Percentiles rank a stretch among this genome's conserved stretches.
Conservation (phyloP, 805 yeast genomes). For the Torulaspora indica region DNA sequence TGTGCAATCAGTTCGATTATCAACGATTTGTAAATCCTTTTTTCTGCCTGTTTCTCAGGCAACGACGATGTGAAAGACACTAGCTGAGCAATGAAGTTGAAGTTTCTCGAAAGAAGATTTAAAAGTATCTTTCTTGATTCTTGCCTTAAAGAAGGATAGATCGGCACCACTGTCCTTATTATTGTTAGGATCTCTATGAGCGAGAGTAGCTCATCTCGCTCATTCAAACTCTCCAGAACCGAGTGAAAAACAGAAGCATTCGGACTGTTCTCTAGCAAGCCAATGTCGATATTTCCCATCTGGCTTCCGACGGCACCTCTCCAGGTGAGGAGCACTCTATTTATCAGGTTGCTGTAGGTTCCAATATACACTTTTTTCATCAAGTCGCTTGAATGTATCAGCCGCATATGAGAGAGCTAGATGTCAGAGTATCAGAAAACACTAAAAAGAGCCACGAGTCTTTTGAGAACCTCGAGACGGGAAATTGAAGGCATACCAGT, state of each 20-base stretch:
- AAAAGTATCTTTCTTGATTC: slow-evolving; percentile 7
- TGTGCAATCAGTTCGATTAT: slow-evolving; percentile 14
- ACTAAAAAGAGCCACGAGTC: too few species aligned
- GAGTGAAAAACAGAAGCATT: slow-evolving; percentile 7
- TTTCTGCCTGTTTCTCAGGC: slow-evolving; percentile 14
- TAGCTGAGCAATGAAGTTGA: slow-evolving; percentile 21
- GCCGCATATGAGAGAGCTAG: background rate
- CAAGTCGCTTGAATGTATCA: background rate
- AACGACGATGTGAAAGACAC: slow-evolving; percentile 16
- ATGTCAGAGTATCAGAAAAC: too few species aligned
- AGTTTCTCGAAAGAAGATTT: slow-evolving; percentile 13
- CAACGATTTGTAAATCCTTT: slow-evolving; percentile 14
- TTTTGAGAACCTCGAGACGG: too few species aligned
- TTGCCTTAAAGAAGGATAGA: slow-evolving; percentile 24
- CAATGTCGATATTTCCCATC: slow-evolving; percentile 3
- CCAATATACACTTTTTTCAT: background rate
- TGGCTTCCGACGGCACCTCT: background rate
- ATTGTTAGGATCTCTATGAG: slow-evolving; percentile 8
- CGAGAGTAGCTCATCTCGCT: slow-evolving; percentile 3
- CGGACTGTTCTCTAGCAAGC: slow-evolving; percentile 2
- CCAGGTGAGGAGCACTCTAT: background rate
- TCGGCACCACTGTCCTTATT: slow-evolving; percentile 18
- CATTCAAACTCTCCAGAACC: slow-evolving; percentile 1
- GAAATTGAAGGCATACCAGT: too few species aligned
- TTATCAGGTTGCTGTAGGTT: too few species aligned